phyloP scores from a whole-genome alignment of 2,329 filamentous ascomycete genomes.

The Aspergillus ochraceus region DNA sequence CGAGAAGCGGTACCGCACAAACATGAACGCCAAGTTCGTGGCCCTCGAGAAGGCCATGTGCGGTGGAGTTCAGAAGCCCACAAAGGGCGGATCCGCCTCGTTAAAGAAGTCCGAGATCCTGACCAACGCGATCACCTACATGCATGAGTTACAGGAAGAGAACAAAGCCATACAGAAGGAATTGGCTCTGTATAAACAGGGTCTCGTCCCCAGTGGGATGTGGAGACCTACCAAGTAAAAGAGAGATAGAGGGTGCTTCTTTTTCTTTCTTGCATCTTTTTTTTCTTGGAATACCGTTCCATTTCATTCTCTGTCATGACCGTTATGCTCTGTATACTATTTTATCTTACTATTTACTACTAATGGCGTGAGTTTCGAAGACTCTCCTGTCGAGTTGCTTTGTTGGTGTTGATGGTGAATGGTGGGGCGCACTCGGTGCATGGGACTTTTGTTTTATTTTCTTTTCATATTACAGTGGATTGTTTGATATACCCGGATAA shows the following conservation, averaged over 20 bases:
- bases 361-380: not conserved
- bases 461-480: not conserved
- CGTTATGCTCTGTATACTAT: not conserved
- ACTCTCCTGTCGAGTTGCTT: not conserved
- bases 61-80: slow-evolving; percentile 24
- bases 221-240: not conserved
- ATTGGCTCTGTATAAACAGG: slow-evolving; percentile 30
- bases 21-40: slow-evolving; percentile 45
- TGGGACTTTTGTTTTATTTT: not conserved
- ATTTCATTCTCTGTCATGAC: not conserved
- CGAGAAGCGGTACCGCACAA: slow-evolving; percentile 44
- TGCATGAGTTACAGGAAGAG: slow-evolving; percentile 37
- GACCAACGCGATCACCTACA: slow-evolving; percentile 37
- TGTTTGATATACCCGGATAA: not conserved
- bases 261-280: not conserved
- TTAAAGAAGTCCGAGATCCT: slow-evolving; percentile 42
- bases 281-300: not conserved
- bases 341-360: not conserved
- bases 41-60: slow-evolving; percentile 40
- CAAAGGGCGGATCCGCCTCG: slow-evolving; percentile 30
- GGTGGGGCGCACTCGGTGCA: not conserved
- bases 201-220: slow-evolving; percentile 8
- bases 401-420: not conserved
- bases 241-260: not conserved
- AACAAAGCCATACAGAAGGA: slow-evolving; percentile 36